phyloP scores from a whole-genome alignment of 192 early-diverging fungal genomes.

The Backusella westeae region DNA sequence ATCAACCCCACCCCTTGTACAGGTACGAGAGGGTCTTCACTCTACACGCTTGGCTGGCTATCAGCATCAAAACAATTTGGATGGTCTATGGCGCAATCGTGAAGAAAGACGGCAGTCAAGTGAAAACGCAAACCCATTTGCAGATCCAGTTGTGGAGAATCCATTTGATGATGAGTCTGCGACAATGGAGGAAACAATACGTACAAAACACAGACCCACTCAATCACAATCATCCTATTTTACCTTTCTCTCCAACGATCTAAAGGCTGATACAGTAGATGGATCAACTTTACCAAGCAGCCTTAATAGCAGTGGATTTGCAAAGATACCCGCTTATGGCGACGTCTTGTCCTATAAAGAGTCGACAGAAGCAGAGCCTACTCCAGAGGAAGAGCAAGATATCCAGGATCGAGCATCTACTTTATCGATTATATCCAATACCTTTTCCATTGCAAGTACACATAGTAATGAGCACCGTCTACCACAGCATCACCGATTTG shows the following conservation, averaged over 20 bases:
- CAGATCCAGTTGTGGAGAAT: constrained; percentile 19
- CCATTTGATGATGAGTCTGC: constrained; percentile 31
- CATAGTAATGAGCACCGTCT: neutral
- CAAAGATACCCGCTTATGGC: neutral
- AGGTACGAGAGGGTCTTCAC: constrained; percentile 19
- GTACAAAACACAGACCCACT: neutral
- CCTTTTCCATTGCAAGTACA: neutral
- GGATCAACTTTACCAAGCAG: constrained; percentile 10
- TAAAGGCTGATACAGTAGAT: neutral
- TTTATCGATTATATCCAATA: constrained; percentile 12
- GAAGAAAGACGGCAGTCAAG: neutral
- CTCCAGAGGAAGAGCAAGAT: constrained; percentile 12
- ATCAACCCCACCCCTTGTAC: constrained; percentile 21
- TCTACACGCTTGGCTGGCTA: constrained; percentile 19
- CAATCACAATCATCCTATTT: constrained; percentile 28
- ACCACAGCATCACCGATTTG: constrained; percentile 7
- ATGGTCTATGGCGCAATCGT: neutral
- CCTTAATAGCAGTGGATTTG: constrained; percentile 24
- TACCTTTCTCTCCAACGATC: constrained; percentile 6
- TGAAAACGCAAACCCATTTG: constrained; percentile 19
- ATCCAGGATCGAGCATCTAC: neutral
- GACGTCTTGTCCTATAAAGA: neutral
- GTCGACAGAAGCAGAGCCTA: neutral
- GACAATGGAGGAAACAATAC: neutral
- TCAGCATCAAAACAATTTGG: neutral